Base-by-base conservation (phyloP, 2,329 filamentous ascomycete genomes). In the Hypoxylon sp. region DNA sequence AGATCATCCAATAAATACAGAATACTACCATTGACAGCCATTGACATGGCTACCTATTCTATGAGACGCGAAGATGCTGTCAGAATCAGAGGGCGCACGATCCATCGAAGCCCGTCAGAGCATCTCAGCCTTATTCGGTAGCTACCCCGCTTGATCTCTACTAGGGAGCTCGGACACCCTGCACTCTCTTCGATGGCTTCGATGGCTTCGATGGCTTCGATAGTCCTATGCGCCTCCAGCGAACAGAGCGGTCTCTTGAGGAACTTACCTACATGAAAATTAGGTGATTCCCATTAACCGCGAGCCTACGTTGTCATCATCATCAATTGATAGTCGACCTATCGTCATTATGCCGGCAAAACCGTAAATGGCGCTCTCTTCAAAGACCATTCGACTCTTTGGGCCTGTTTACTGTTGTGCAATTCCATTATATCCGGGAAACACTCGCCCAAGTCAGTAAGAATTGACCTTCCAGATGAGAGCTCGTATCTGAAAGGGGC, bases 401-500 rank as follows among this genome's bases (percentile, higher is more conserved):
- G n/a, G 32, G 19, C 34, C 25, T 30, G 34, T 46, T 45, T 60
- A 46, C 46, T 34, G n/a, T 45, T 23, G 37, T 37, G n/a, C 46
- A 32, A 16, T 29, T 51, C n/a, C 37, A 41, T 43, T 16, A 58
- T 47, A 32, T 25, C 14, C 23, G n/a, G 8, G 9, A n/a, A 52
- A 8, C n/a, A 27, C 32, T 27, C 14, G 12, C n/a, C 21, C 8
- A 14, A 39, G 32, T 25, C 50, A 21, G 37, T 11, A 19, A 9
- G 12, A 16, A 37, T 19, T 8, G 25, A 9, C 50, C 50, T 53
- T 12, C 29, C 16, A 29, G 27, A 23, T 60, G 32, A 53, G 50
- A 47, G 34, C 58, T 32, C 57, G 39, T 27, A 54, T 54, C 37
- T 54, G n/a, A 27, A n/a, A 45, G 30, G 27, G 6, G 25, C 12